Percentiles rank a stretch among this genome's conserved stretches.
These are phyloP conservation scores for Cytospora paraplurivora DNA, from an alignment of 2,329 filamentous ascomycete species.

Conservation along the genomic window DNA sequence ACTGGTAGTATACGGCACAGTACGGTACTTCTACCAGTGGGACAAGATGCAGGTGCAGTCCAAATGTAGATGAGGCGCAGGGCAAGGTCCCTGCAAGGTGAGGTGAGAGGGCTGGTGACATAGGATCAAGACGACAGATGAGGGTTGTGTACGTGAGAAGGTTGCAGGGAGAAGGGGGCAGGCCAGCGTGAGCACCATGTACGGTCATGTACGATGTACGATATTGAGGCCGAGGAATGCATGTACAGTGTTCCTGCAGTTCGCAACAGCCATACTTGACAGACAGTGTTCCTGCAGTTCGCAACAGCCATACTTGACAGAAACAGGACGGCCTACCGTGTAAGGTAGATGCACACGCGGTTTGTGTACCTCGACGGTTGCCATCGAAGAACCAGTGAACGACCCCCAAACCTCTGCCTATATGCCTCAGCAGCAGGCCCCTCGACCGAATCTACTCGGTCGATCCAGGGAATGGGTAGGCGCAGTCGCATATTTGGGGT, in stretches of 20 bases:
- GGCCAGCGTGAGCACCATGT: constrained; percentile 18
- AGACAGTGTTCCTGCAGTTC: constrained; percentile 18
- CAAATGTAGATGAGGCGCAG: constrained; percentile 29
- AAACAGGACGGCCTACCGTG: constrained; percentile 6
- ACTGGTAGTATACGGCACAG: neutral
- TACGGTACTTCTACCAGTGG: constrained; percentile 14
- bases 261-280: constrained; percentile 7
- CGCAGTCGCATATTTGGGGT: constrained; percentile 19
- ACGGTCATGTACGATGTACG: constrained; percentile 25
- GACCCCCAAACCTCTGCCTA: constrained; percentile 27
- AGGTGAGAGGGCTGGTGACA: constrained; percentile 24
- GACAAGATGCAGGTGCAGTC: constrained; percentile 25
- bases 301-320: constrained; percentile 7
- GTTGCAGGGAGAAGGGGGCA: constrained; percentile 20
- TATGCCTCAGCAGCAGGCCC: constrained; percentile 8
- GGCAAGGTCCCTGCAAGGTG: constrained; percentile 24
- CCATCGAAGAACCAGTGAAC: constrained; percentile 14
- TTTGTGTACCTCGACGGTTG: constrained; percentile 9
- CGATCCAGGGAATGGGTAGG: constrained; percentile 11
- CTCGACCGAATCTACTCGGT: constrained; percentile 8
- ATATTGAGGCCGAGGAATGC: constrained; percentile 11
- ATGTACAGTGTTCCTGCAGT: constrained; percentile 21
- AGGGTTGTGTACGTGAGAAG: constrained; percentile 14
- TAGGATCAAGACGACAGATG: constrained; percentile 25
- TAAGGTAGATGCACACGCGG: constrained; percentile 14